Base-by-base conservation (phyloP, 495 filamentous ascomycete species). In the Aspergillus panamensis region DNA sequence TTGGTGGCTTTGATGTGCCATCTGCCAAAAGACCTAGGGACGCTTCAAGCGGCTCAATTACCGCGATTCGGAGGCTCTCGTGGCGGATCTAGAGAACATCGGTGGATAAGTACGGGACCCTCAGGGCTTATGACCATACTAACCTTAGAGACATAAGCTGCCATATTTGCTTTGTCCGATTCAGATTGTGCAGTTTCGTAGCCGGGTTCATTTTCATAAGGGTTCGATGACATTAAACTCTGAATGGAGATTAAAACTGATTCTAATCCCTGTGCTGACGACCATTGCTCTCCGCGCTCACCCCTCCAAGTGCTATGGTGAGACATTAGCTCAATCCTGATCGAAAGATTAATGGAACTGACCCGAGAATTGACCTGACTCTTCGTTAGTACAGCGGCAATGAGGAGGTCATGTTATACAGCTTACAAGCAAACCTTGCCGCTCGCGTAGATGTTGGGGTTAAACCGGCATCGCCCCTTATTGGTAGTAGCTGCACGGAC, bases 201-300 rank as follows among this genome's bases (percentile, higher is more conserved):
- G 8, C 94, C 94, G 16, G 94, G 94, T 66, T 98, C 94, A 62
- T 97, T 96, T 70, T 94, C 90, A 70, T 96, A 98, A 0, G 94
- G 94, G 68, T 97, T 96, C 20, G 83, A 73, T 1, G 91, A 95
- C 87, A 98, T 92, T 29, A 98, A 77, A 65, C 91, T 96, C 70
- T 98, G 94, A 52, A 98, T 97, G 6, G 94, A 97, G 31, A 97
- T 84, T 31, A 98, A 70, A 49, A 97, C 89, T 1, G 94, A 97
- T 69, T 98, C 94, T 4, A 98, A 77, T 16, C 94, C 92, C 68
- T 97, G 94, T 3, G 94, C 95, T 0, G 92, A 88, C 29, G 91
- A 96, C 94, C 94, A 98, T 66, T 96, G 84, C 69, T 98, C 94
- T 44, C 90, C 89, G 25, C 84, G 77, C 64, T 93, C 85, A 7